Evolutionary conservation across 805 yeast species (phyloP), one percentile per base, ranked within the genome.

Genomic region (Hanseniaspora guilliermondii): DNA sequence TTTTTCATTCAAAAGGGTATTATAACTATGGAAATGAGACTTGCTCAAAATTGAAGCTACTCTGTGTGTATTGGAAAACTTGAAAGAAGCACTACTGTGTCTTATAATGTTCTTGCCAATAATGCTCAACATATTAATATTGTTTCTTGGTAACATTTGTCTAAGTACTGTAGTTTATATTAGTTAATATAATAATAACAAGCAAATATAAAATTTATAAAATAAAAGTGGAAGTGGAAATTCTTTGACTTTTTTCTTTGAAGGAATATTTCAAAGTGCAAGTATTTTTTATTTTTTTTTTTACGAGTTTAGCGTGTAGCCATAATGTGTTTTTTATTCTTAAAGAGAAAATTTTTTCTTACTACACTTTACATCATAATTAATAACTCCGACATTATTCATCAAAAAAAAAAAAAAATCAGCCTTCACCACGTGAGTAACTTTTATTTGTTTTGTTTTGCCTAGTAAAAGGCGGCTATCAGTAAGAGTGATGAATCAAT

Each of bases 11-110:
- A 52, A 21, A 9, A 42, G 17, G 6, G 21, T 19, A 27, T 33
- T 55, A 62, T 61, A 42, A 61, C 33, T 52, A n/a, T 44, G 49
- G 14, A 52, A 52, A 11, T 40, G 40, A 16, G 36, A 6, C 19
- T 35, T 52, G 44, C 17, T 42, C 16, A 22, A 21, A 16, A 27
- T 16, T 9, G 19, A 17, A 35, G 24, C 14, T 36, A 21, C n/a
- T 27, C 32, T 41, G 5, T 6, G 21, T 27, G 21, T 37, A n/a
- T 47, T 37, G 9, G 22, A 37, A 4, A 36, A 24, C 38, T 47
- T 36, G 6, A 11, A 14, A 24, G 27, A 11, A 19, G 22, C 36
- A 30, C 21, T 42, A 6, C 9, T 12, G 17, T 32, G n/a, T 44
- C 47, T 30, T 27, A 44, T 12, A 2, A 44, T n/a, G 37, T 44